Evolutionary conservation across 2,329 filamentous ascomycete species (phyloP).

Genomic region (Parasarocladium wereldwijsianum): DNA sequence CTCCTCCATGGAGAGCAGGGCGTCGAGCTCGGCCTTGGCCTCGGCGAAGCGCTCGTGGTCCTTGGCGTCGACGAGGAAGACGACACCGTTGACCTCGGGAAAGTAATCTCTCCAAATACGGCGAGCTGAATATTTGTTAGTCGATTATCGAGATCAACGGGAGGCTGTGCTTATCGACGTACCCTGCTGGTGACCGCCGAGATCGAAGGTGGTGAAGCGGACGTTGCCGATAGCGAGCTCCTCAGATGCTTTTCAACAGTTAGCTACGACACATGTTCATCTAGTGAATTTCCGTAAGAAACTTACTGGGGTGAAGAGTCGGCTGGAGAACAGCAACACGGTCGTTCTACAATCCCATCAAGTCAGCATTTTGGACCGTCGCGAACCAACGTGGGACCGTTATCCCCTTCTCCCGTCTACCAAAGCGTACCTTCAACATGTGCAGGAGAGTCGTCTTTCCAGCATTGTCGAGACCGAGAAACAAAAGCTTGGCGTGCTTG

Average conservation of each 20-base stretch:
- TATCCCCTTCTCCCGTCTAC: background rate
- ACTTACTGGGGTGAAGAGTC: constrained; percentile 78
- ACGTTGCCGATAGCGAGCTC: constrained; percentile 87
- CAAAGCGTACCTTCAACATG: constrained; percentile 73
- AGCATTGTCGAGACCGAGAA: constrained; percentile 86
- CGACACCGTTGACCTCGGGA: constrained; percentile 89
- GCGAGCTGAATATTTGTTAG: constrained; percentile 43
- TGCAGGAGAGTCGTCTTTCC: constrained; percentile 89
- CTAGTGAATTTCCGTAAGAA: background rate
- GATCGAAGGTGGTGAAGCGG: constrained; percentile 86
- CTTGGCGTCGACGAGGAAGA: constrained; percentile 96
- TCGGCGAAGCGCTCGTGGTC: constrained; percentile 90
- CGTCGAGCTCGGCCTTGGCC: constrained; percentile 93
- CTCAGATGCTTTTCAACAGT: constrained; percentile 52
- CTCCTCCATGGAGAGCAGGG: constrained; percentile 92
- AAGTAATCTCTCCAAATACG: constrained; percentile 96
- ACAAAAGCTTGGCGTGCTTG: constrained; percentile 91
- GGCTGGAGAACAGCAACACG: constrained; percentile 82
- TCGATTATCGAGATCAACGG: background rate
- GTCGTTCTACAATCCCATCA: constrained; percentile 52
- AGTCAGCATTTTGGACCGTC: constrained; percentile 11
- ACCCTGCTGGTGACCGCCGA: constrained; percentile 89
- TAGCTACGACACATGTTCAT: constrained; percentile 6
- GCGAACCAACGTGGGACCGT: background rate
- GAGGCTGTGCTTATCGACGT: constrained; percentile 13